phyloP scores from a whole-genome alignment of 2,329 filamentous ascomycete genomes.

The Calonectria pauciramosa region DNA sequence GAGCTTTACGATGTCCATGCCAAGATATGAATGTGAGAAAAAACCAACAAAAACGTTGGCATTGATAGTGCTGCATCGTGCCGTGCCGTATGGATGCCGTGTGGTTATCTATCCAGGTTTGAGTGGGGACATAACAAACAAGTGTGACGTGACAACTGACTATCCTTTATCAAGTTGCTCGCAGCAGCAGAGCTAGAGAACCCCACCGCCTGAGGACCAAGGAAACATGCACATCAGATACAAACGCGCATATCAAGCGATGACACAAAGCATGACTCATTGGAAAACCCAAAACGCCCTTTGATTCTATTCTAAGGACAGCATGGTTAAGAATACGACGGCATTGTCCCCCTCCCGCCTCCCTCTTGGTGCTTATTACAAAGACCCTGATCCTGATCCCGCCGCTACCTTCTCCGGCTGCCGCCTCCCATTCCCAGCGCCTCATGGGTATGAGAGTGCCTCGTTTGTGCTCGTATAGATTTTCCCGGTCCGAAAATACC shows the following conservation, averaged over 20 bases:
- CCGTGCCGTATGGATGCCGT: background rate
- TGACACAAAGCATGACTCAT: background rate
- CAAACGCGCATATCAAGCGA: background rate
- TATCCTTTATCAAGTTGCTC: background rate
- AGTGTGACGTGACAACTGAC: background rate
- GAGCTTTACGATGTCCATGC: background rate
- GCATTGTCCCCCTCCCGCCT: background rate
- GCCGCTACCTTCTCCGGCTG: background rate
- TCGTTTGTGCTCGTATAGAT: constrained; percentile 17
- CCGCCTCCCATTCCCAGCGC: background rate
- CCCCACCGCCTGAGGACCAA: background rate
- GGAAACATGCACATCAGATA: background rate
- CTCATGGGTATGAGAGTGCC: background rate
- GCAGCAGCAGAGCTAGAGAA: background rate
- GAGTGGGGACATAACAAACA: background rate
- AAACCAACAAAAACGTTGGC: too few relatives aligned
- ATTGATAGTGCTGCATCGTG: background rate
- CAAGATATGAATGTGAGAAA: background rate
- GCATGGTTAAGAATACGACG: constrained; percentile 7
- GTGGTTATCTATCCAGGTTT: background rate
- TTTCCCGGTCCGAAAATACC: constrained; percentile 17
- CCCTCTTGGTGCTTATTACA: constrained; percentile 14
- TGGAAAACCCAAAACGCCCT: constrained; percentile 26
- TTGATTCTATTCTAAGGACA: constrained; percentile 30
- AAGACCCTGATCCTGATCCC: constrained; percentile 6